phyloP scores from a whole-genome alignment of 345 rosid genomes.

The Rhodamnia rubescens region DNA sequence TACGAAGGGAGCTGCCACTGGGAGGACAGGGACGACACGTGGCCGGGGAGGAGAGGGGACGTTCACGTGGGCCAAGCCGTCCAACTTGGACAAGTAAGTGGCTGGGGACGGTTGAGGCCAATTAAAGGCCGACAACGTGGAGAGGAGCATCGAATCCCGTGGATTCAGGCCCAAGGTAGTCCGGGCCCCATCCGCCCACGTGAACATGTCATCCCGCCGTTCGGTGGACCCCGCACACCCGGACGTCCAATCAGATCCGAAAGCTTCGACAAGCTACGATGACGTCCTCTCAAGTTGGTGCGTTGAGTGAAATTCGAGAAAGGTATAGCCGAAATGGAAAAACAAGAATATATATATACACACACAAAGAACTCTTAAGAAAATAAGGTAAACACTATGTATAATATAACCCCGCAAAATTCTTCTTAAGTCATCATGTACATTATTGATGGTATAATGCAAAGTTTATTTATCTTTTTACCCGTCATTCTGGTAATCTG shows the following conservation, averaged over 20 bases:
- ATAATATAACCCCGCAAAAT: neutral
- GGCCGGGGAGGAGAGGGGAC: neutral
- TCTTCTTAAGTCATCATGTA: neutral
- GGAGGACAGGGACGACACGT: neutral
- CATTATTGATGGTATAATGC: neutral
- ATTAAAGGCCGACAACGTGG: neutral
- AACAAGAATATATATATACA: neutral
- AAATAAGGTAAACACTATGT: neutral
- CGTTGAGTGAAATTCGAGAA: neutral
- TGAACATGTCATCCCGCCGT: neutral
- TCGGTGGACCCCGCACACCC: neutral
- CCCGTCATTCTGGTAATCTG: neutral
- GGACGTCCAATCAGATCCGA: neutral
- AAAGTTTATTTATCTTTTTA: neutral
- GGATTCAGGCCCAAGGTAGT: neutral
- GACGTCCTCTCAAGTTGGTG: neutral
- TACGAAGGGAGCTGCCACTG: neutral
- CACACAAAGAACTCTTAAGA: neutral
- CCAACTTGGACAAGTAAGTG: neutral
- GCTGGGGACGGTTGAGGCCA: neutral
- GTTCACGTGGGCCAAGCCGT: neutral
- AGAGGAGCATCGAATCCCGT: neutral
- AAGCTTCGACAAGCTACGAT: neutral
- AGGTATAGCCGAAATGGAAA: neutral
- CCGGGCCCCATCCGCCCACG: conserved; percentile 1